Conservation (phyloP, 257 asterid genomes). For the Jasminum sambac region DNA sequence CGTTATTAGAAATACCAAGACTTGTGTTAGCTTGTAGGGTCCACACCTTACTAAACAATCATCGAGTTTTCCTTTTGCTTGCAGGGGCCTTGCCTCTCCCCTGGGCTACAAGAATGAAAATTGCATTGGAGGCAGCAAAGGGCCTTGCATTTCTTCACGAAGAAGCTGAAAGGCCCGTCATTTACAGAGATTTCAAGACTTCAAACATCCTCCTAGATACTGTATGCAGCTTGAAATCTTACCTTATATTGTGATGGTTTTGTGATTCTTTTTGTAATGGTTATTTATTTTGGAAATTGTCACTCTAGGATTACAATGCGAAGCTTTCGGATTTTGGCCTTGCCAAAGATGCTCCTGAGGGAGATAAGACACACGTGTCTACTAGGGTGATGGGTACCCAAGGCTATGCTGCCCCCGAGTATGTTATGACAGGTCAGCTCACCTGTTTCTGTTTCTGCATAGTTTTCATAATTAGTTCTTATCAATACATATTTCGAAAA, state of each 20-base stretch:
- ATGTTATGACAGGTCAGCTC: constrained; percentile 65
- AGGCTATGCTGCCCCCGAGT: constrained; percentile 89
- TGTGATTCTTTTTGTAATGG: constrained; percentile 22
- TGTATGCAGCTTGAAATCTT: constrained; percentile 42
- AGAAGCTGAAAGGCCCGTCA: constrained; percentile 77
- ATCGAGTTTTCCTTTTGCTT: constrained; percentile 18
- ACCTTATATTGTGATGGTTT: background rate
- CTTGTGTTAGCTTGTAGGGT: background rate
- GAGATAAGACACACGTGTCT: constrained; percentile 80
- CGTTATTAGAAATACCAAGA: no score
- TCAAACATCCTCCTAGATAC: constrained; percentile 67
- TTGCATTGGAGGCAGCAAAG: constrained; percentile 73
- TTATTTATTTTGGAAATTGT: constrained; percentile 4
- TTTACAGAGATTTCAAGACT: constrained; percentile 71
- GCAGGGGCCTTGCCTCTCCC: constrained; percentile 74
- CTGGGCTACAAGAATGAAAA: constrained; percentile 72
- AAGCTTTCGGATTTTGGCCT: constrained; percentile 91
- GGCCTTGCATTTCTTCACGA: constrained; percentile 88
- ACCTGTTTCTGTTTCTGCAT: background rate
- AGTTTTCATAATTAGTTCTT: no score
- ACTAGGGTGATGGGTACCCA: constrained; percentile 88
- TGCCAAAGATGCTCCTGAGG: constrained; percentile 84
- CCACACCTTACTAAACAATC: constrained; percentile 8
- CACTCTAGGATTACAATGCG: constrained; percentile 68
- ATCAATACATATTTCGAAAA: no score